phyloP scores from a whole-genome alignment of 768 basidiomycete species.

The Lactifluus volemus region DNA sequence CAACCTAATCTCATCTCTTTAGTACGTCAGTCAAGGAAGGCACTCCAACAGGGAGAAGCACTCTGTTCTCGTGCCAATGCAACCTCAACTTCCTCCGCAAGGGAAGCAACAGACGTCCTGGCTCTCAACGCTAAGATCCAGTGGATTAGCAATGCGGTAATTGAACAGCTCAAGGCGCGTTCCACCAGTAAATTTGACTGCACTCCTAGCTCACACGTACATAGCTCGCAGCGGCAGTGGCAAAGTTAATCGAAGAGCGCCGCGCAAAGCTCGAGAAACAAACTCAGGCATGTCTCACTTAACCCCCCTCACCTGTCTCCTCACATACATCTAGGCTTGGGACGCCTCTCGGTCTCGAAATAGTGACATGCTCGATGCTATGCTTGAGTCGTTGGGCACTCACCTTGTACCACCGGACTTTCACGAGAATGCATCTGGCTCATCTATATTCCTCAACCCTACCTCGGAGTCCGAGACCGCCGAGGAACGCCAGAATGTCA shows the following conservation, averaged over 20 bases:
- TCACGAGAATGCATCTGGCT: conserved; percentile 54
- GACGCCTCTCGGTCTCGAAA: conserved; percentile 53
- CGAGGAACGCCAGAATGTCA: conserved; percentile 18
- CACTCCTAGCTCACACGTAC: neutral
- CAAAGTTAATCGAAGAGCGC: conserved; percentile 67
- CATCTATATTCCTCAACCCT: conserved; percentile 77
- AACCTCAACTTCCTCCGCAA: conserved; percentile 57
- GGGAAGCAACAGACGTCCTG: conserved; percentile 59
- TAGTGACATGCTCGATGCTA: conserved; percentile 51
- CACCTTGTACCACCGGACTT: conserved; percentile 75
- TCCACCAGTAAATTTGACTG: neutral
- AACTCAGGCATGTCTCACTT: conserved; percentile 40
- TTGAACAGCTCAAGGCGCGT: conserved; percentile 67
- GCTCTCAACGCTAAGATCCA: conserved; percentile 72
- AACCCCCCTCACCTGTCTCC: neutral
- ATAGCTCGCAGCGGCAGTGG: conserved; percentile 64
- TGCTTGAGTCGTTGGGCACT: conserved; percentile 63
- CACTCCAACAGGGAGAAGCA: conserved; percentile 67
- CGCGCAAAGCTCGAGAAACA: conserved; percentile 50
- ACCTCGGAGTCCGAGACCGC: conserved; percentile 36
- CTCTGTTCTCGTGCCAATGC: conserved; percentile 61
- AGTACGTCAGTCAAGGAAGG: conserved; percentile 75
- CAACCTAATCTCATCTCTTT: conserved; percentile 66
- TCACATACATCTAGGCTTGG: conserved; percentile 47
- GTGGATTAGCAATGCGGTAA: conserved; percentile 67